phyloP scores from a whole-genome alignment of 345 rosid genomes.

The Murraya koenigii region DNA sequence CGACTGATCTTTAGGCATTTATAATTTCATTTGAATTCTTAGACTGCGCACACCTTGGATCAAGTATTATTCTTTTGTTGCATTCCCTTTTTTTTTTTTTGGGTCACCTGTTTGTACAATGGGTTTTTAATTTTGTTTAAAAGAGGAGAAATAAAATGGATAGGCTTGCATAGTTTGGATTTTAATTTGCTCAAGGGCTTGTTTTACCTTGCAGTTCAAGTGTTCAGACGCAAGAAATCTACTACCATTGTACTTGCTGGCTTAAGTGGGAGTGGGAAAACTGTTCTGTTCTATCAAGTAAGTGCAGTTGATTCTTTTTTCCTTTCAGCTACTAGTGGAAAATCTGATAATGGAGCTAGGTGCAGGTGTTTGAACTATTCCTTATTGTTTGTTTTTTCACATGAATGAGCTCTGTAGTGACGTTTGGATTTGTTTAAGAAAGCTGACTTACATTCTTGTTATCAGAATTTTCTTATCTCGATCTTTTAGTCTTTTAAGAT shows the following conservation, averaged over 20 bases:
- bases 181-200: neutral
- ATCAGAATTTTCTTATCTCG: neutral
- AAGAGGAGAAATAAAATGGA: neutral
- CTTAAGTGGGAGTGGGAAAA: slow-evolving; percentile 84
- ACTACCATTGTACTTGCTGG: slow-evolving; percentile 78
- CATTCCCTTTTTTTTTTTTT: neutral
- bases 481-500: neutral
- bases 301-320: slow-evolving; percentile 12
- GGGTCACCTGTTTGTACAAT: neutral
- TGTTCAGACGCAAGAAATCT: slow-evolving; percentile 53
- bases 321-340: neutral
- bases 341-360: neutral
- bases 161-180: neutral
- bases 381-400: neutral
- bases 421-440: neutral
- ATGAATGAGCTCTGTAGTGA: neutral
- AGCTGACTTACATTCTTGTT: neutral
- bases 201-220: slow-evolving; percentile 41
- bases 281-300: slow-evolving; percentile 78
- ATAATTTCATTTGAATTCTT: neutral
- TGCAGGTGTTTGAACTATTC: neutral
- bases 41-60: neutral
- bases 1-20: neutral
- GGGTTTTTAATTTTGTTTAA: neutral
- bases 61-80: neutral